Evolutionary conservation across 331 rosid species (phyloP).

Genomic region (Erythrophleum ivorense): DNA sequence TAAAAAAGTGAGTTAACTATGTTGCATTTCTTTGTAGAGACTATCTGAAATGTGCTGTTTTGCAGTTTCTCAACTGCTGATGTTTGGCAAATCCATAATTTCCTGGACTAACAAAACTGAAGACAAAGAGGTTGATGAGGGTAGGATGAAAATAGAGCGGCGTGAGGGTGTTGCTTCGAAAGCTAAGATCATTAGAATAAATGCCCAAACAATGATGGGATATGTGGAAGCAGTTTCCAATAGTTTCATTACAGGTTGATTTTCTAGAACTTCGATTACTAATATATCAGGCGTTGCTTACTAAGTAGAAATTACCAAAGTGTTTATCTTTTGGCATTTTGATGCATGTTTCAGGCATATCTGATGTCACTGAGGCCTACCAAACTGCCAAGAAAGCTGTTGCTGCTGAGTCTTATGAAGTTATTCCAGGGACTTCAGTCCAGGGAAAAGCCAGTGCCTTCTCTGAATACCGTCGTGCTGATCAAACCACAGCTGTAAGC

Average conservation of each 20-base stretch:
- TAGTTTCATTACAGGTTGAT: constrained; percentile 72
- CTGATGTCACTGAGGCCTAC: constrained; percentile 65
- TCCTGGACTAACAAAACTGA: constrained; percentile 67
- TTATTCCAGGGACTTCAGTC: constrained; percentile 46
- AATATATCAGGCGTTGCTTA: not conserved
- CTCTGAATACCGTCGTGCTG: constrained; percentile 49
- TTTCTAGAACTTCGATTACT: constrained; percentile 2
- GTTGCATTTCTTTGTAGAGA: constrained; percentile 67
- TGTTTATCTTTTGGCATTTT: not conserved
- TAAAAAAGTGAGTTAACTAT: constrained; percentile 1
- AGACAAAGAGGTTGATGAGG: constrained; percentile 54
- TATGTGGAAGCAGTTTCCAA: constrained; percentile 66
- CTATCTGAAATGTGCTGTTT: constrained; percentile 91
- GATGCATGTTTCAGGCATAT: constrained; percentile 51
- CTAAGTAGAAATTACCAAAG: not conserved
- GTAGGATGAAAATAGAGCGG: constrained; percentile 67
- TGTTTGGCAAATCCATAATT: constrained; percentile 76
- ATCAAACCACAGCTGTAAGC: constrained; percentile 59
- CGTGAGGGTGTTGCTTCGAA: constrained; percentile 87
- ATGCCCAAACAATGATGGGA: constrained; percentile 60
- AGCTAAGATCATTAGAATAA: constrained; percentile 79
- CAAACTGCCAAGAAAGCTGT: constrained; percentile 56
- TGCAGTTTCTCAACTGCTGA: constrained; percentile 79
- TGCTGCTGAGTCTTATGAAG: constrained; percentile 52
- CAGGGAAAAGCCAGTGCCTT: constrained; percentile 60